phyloP scores from a whole-genome alignment of 345 rosid species.

The Linum usitatissimum region DNA sequence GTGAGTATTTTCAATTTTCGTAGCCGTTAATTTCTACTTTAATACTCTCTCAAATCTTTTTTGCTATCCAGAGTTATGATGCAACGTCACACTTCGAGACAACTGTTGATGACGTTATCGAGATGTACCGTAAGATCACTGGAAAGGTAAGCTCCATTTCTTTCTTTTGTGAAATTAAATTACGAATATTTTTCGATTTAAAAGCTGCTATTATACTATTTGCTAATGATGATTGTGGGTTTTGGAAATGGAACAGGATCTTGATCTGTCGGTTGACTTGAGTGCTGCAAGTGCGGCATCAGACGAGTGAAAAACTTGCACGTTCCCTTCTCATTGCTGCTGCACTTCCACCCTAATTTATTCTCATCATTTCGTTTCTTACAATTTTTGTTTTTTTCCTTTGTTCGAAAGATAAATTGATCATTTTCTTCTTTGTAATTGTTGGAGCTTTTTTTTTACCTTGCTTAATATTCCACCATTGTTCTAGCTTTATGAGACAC shows the following conservation, averaged over 20 bases:
- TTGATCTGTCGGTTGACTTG: slow-evolving; percentile 70
- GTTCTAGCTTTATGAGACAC: too few relatives aligned
- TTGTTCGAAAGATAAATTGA: background rate
- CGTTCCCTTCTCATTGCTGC: background rate
- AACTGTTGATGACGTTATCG: slow-evolving; percentile 63
- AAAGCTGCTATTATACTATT: too few relatives aligned
- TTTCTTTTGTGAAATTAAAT: background rate
- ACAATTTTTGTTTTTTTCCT: background rate
- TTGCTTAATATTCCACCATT: too few relatives aligned
- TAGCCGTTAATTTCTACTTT: background rate
- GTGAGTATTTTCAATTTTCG: slow-evolving; percentile 27
- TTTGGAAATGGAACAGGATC: slow-evolving; percentile 28
- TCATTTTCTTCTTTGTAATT: background rate
- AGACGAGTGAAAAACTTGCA: slow-evolving; percentile 12
- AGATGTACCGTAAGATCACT: slow-evolving; percentile 66
- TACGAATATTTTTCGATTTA: too few relatives aligned
- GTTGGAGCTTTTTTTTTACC: too few relatives aligned
- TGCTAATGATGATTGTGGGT: too few relatives aligned
- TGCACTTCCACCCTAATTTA: background rate
- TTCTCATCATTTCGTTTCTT: background rate
- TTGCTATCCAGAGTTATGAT: slow-evolving; percentile 76
- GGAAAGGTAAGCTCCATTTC: slow-evolving; percentile 57
- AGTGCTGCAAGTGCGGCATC: slow-evolving; percentile 70
- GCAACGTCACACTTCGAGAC: slow-evolving; percentile 85
- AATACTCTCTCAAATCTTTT: too few relatives aligned